Conservation (phyloP, 768 basidiomycete species). For the Lactarius vividus region DNA sequence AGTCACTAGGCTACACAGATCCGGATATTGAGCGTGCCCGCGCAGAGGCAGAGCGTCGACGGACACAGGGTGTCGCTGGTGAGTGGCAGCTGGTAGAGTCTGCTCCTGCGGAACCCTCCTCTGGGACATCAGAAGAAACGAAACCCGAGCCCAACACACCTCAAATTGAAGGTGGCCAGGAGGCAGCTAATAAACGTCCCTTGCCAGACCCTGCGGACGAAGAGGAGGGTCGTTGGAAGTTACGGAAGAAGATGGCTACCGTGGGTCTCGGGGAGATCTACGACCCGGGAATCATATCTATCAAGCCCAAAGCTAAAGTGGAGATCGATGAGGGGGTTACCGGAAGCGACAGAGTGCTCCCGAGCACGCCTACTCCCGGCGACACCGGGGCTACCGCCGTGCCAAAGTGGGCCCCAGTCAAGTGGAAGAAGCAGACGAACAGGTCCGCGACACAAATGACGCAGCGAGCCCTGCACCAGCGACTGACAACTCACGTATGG, state of each 20-base stretch:
- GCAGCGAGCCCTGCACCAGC: not conserved
- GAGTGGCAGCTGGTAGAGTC: slow-evolving; percentile 68
- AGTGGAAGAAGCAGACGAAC: slow-evolving; percentile 28
- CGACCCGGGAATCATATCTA: slow-evolving; percentile 68
- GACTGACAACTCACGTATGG: not conserved
- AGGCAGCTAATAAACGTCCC: slow-evolving; percentile 30
- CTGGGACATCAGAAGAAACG: slow-evolving; percentile 18
- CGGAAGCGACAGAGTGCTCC: not conserved
- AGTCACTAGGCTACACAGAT: slow-evolving; percentile 76
- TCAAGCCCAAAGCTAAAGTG: slow-evolving; percentile 60
- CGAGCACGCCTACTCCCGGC: not conserved
- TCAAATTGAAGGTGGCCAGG: slow-evolving; percentile 23
- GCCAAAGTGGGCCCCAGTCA: slow-evolving; percentile 27
- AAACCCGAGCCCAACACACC: slow-evolving; percentile 27
- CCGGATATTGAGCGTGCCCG: slow-evolving; percentile 65
- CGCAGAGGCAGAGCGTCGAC: slow-evolving; percentile 58
- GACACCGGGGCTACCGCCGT: slow-evolving; percentile 9
- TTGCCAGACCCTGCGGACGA: slow-evolving; percentile 42
- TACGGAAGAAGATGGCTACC: slow-evolving; percentile 59
- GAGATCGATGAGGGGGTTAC: slow-evolving; percentile 33
- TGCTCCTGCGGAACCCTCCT: slow-evolving; percentile 31
- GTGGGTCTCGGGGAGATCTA: slow-evolving; percentile 75
- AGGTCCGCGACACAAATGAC: not conserved
- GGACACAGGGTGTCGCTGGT: slow-evolving; percentile 68
- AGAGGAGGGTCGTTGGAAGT: slow-evolving; percentile 55